phyloP scores from a whole-genome alignment of 2,329 filamentous ascomycete species.

The Exophiala sideris region DNA sequence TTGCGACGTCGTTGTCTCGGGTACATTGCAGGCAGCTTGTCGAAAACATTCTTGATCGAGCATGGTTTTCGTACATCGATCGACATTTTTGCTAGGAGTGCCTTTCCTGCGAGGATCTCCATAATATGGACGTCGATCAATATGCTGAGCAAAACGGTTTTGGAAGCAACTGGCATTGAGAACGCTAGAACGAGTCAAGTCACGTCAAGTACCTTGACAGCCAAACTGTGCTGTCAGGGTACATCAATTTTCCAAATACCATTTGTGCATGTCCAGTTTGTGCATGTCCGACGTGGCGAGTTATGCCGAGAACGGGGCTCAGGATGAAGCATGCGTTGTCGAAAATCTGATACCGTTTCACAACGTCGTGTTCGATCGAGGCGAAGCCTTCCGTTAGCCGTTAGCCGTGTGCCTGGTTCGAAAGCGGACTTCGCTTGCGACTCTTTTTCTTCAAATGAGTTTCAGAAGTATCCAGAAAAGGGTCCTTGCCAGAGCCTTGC shows the following conservation, averaged over 20 bases:
- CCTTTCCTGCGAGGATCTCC: too few species aligned
- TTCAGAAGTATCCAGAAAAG: too few species aligned
- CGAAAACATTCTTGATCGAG: too few species aligned
- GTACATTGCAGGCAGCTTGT: too few species aligned
- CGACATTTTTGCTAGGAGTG: too few species aligned
- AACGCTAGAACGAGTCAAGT: neutral
- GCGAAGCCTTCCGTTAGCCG: neutral
- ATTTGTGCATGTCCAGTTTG: neutral
- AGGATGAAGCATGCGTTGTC: neutral
- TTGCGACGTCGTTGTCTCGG: too few species aligned
- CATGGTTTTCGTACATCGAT: too few species aligned
- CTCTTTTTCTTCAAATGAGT: too few species aligned
- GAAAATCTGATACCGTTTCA: conserved; percentile 15
- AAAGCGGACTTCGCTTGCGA: too few species aligned
- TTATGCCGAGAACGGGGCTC: neutral
- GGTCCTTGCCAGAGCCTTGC: too few species aligned
- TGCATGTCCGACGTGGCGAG: neutral
- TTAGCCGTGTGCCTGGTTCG: neutral
- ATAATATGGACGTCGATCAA: too few species aligned
- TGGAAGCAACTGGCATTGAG: neutral
- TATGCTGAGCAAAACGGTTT: neutral
- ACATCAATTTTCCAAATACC: neutral
- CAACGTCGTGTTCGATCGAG: conserved; percentile 1
- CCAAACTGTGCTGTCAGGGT: neutral
- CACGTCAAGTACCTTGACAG: neutral